Evolutionary conservation across 768 basidiomycete species (phyloP).

Genomic region (Suillus weaverae): DNA sequence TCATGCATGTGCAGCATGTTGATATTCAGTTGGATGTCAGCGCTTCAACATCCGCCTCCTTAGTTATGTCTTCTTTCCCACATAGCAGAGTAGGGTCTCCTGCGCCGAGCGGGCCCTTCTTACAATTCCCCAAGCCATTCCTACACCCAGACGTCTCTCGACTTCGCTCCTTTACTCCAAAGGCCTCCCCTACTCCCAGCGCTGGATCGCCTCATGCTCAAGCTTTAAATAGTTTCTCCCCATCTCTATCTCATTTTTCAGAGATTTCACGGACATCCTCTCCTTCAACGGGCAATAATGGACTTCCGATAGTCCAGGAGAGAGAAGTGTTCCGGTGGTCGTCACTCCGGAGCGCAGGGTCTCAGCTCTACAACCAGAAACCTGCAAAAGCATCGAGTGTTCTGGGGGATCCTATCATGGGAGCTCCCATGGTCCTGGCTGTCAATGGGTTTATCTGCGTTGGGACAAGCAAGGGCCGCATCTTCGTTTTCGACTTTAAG

Average conservation of each 20-base stretch:
- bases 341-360: conserved; percentile 55
- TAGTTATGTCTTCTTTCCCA: conserved; percentile 33
- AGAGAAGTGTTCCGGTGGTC: conserved; percentile 80
- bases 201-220: conserved; percentile 45
- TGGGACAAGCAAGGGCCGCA: conserved; percentile 77
- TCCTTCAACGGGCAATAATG: conserved; percentile 35
- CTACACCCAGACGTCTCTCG: conserved; percentile 76
- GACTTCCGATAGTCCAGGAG: conserved; percentile 24
- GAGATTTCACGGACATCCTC: conserved; percentile 72
- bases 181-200: conserved; percentile 41
- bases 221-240: conserved; percentile 44
- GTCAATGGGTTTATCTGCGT: conserved; percentile 89
- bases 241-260: conserved; percentile 64
- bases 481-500: conserved; percentile 87
- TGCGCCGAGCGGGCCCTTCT: conserved; percentile 30
- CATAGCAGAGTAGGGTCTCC: conserved; percentile 44
- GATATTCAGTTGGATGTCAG: conserved; percentile 38
- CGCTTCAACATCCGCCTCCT: conserved; percentile 39
- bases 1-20: conserved; percentile 33
- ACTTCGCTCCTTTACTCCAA: conserved; percentile 69
- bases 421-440: conserved; percentile 76
- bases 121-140: conserved; percentile 49
- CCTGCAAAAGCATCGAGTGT: conserved; percentile 62
- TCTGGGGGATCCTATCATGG: conserved; percentile 56
- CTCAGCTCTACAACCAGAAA: conserved; percentile 52